Percentiles rank a stretch among this genome's conserved stretches.
Conservation (phyloP, 2,329 filamentous ascomycete genomes). For the Cladobotryum mycophilum region DNA sequence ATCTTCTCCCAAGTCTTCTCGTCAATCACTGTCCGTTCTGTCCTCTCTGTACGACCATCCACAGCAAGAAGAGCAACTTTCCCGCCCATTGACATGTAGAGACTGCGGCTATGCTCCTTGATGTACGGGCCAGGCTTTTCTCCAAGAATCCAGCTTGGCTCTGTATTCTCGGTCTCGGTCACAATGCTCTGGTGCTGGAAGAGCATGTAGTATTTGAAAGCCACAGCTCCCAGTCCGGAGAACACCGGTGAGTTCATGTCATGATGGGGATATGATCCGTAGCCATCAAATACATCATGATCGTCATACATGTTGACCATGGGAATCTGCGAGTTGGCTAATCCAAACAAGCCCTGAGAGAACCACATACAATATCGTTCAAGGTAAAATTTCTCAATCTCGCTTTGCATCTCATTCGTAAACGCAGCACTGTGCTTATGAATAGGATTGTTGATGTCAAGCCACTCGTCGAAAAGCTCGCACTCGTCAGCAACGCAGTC, state of each 20-base stretch:
- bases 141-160: constrained; percentile 89
- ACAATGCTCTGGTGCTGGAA: constrained; percentile 92
- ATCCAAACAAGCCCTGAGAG: constrained; percentile 86
- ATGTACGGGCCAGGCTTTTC: constrained; percentile 82
- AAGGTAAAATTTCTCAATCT: constrained; percentile 84
- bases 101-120: constrained; percentile 71
- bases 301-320: constrained; percentile 99
- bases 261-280: constrained; percentile 83
- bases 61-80: constrained; percentile 78
- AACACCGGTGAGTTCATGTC: constrained; percentile 92
- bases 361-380: constrained; percentile 92
- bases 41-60: constrained; percentile 87
- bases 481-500: constrained; percentile 75
- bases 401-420: constrained; percentile 73
- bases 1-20: constrained; percentile 79
- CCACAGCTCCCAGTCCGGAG: constrained; percentile 79
- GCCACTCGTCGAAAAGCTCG: constrained; percentile 74
- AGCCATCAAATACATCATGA: constrained; percentile 87
- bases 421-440: constrained; percentile 77
- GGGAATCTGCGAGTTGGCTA: constrained; percentile 89
- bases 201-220: constrained; percentile 98
- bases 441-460: constrained; percentile 69
- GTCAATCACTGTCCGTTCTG: constrained; percentile 70
- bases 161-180: constrained; percentile 72
- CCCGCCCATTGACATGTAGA: constrained; percentile 78